Base-by-base conservation (phyloP, 1,284 basidiomycete species). In the Tilletia walkeri region DNA sequence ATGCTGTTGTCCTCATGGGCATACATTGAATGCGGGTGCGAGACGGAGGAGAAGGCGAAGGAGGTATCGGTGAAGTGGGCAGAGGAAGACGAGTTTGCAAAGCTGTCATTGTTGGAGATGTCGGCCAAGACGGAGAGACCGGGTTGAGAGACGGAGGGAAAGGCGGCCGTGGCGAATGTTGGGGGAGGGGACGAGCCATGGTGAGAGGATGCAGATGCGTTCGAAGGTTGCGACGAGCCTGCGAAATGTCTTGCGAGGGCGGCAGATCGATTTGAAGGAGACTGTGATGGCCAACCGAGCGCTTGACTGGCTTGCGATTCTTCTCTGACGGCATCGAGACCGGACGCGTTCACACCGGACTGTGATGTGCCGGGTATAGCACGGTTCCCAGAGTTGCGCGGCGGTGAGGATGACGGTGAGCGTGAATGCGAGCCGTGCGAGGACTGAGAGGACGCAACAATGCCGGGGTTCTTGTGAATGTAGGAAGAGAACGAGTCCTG, bases 401-500 rank as follows among this genome's bases (percentile, higher is more conserved):
- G 59, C 12, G 59, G 59, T 5, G 59, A 63, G 24, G 10, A 18
- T 36, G 30, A 34, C 36, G 59, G 38, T 6, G 59, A 63, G 18
- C 16, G 59, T 16, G 59, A 63, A 6, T 18, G 34, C 9, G 34
- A 10, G 16, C 18, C 59, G 34, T 20, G 16, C 7, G 59, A 63
- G 5, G 59, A 63, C 36, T 63, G 59, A 12, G 59, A 63, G 30
- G 59, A 63, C 4, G 59, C 59, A 38, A 63, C 59, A 12, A 63
- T 63, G 59, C 36, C 36, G 36, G 59, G 36, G 20, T 63, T 63
- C 59, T 63, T 63, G 34, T 63, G 59, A 16, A 63, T 63, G 59
- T 63, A 63, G 30, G 59, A 63, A 9, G 59, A 63, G 59, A 63
- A 63, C 12, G 59, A 63, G 34, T 63, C 59, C 36, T 63, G 59